phyloP scores from a whole-genome alignment of 75 land plant species.

The Sequoia sempervirens region DNA sequence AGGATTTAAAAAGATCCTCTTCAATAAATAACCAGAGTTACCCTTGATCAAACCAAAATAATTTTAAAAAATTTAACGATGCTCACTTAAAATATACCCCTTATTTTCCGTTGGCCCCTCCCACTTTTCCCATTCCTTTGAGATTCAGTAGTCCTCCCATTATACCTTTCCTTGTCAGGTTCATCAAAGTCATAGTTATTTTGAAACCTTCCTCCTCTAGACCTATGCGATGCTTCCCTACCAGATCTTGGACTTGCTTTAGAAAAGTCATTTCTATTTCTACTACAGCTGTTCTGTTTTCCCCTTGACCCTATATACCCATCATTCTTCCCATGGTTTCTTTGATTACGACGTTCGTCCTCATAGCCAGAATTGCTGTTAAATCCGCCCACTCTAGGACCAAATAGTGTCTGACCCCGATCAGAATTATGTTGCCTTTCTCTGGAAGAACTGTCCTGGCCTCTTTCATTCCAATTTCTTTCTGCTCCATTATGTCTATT shows the following conservation, averaged over 20 bases:
- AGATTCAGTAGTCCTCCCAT: neutral
- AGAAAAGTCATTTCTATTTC: neutral
- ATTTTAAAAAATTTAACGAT: no score
- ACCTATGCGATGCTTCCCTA: neutral
- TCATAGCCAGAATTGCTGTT: neutral
- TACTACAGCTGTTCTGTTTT: neutral
- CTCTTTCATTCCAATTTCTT: neutral
- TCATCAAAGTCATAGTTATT: neutral
- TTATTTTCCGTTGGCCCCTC: neutral
- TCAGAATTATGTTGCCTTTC: neutral
- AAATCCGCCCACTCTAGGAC: neutral
- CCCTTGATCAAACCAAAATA: no score
- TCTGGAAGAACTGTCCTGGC: neutral
- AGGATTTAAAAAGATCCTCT: no score
- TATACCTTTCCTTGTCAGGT: neutral
- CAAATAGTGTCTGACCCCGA: neutral
- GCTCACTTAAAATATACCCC: no score
- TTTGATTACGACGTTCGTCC: neutral
- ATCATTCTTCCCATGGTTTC: neutral
- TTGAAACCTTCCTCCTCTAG: conserved; percentile 1
- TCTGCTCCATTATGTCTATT: no score
- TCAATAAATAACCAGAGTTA: no score
- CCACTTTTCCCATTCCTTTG: neutral
- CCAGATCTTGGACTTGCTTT: neutral
- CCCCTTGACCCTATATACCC: neutral